Conservation (phyloP, 441 rosid species). For the Manihot esculenta region DNA sequence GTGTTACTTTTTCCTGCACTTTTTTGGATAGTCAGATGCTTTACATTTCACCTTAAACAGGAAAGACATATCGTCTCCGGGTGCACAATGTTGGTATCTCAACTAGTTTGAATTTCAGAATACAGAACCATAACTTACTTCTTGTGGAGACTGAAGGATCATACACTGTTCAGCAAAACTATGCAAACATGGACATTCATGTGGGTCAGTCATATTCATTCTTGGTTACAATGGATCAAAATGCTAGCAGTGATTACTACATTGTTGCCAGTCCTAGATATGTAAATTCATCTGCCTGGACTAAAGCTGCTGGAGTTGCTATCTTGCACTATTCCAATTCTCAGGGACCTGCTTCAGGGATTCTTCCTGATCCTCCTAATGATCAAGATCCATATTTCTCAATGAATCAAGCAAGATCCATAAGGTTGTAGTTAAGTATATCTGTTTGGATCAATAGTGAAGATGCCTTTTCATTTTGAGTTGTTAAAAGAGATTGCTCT, state of each 20-base stretch:
- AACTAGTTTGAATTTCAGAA: conserved; percentile 84
- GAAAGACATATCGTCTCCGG: conserved; percentile 74
- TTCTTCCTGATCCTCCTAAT: conserved; percentile 80
- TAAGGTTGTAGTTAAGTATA: conserved; percentile 59
- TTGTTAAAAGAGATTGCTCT: conserved; percentile 12
- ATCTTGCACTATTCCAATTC: conserved; percentile 82
- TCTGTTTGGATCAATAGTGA: conserved; percentile 25
- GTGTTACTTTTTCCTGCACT: neutral
- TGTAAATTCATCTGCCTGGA: conserved; percentile 47
- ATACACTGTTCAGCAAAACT: conserved; percentile 76
- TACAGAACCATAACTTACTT: conserved; percentile 77
- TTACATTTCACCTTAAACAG: conserved; percentile 36
- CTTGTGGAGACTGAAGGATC: conserved; percentile 96
- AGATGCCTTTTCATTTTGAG: conserved; percentile 8
- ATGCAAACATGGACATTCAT: conserved; percentile 77
- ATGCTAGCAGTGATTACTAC: conserved; percentile 75
- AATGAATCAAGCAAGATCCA: conserved; percentile 94
- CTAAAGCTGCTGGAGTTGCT: conserved; percentile 63
- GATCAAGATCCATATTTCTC: conserved; percentile 66
- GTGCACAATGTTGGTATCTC: conserved; percentile 84
- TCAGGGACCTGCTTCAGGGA: conserved; percentile 78
- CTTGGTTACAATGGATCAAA: conserved; percentile 87
- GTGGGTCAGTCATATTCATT: conserved; percentile 92
- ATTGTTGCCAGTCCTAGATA: conserved; percentile 79
- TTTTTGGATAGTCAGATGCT: conserved; percentile 9